phyloP scores from a whole-genome alignment of 1,284 basidiomycete species.

The Microbotryum silenes-acaulis region DNA sequence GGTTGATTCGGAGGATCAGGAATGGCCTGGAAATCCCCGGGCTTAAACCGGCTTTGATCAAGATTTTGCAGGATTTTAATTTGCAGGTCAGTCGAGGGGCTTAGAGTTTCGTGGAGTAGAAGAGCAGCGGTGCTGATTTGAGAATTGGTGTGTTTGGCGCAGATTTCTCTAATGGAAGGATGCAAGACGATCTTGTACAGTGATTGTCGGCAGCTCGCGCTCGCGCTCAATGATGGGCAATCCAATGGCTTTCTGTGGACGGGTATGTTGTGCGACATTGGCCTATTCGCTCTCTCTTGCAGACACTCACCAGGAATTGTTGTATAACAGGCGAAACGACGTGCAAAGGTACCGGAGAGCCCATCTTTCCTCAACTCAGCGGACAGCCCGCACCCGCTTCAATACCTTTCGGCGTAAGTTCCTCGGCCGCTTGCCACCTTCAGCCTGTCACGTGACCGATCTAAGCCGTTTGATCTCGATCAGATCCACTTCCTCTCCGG shows the following conservation, averaged over 20 bases:
- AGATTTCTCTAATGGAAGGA: slow-evolving; percentile 80
- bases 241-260: slow-evolving; percentile 54
- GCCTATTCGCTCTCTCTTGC: no score
- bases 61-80: slow-evolving; percentile 93
- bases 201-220: slow-evolving; percentile 67
- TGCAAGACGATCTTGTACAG: slow-evolving; percentile 77
- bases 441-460: not conserved
- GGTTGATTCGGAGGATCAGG: slow-evolving; percentile 86
- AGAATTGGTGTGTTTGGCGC: slow-evolving; percentile 30
- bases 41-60: slow-evolving; percentile 85
- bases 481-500: slow-evolving; percentile 28
- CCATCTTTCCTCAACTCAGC: slow-evolving; percentile 26
- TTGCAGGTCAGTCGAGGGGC: slow-evolving; percentile 47
- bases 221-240: slow-evolving; percentile 62
- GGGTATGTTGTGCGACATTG: not conserved
- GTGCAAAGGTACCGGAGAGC: slow-evolving; percentile 10
- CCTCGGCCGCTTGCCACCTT: not conserved
- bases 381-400: slow-evolving; percentile 11
- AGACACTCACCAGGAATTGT: not conserved
- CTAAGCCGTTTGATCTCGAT: no score
- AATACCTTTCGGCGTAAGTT: slow-evolving; percentile 22
- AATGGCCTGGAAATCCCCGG: slow-evolving; percentile 94
- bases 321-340: slow-evolving; percentile 14
- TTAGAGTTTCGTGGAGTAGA: no score
- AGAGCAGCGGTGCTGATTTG: not conserved